These are phyloP conservation scores for Aspergillus sojae DNA, from an alignment of 2,329 filamentous ascomycete genomes.

Conservation along the genomic window DNA sequence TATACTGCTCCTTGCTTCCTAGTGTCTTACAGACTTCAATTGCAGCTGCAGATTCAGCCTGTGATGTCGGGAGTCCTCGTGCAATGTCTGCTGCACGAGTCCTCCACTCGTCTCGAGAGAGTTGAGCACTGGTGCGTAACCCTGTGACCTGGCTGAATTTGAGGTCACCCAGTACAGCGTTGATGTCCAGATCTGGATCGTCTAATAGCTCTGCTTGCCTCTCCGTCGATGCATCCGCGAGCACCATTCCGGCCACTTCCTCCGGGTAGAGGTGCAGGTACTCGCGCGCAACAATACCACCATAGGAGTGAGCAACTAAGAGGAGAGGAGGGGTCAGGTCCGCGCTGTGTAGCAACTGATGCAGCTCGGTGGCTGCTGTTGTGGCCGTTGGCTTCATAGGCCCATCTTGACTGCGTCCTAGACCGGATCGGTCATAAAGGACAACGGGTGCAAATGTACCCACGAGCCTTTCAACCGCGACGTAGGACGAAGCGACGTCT, in stretches of 20 bases:
- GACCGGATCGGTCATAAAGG: constrained; percentile 43
- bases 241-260: constrained; percentile 40
- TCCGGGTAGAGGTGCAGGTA: constrained; percentile 36
- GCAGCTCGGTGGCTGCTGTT: constrained; percentile 35
- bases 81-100: constrained; percentile 33
- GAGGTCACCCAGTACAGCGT: constrained; percentile 33
- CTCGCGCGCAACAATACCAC: constrained; percentile 43
- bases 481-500: constrained; percentile 38
- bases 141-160: constrained; percentile 37
- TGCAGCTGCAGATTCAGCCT: constrained; percentile 26
- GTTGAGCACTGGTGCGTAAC: constrained; percentile 28
- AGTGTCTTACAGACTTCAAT: constrained; percentile 31
- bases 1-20: constrained; percentile 34
- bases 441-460: constrained; percentile 31
- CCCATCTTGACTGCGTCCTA: constrained; percentile 37
- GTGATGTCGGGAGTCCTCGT: constrained; percentile 22
- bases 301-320: constrained; percentile 45
- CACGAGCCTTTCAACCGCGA: constrained; percentile 35
- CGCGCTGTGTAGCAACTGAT: constrained; percentile 27
- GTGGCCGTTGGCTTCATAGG: constrained; percentile 24
- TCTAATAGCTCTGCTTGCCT: constrained; percentile 33
- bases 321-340: constrained; percentile 32
- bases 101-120: constrained; percentile 40
- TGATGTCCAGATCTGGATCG: constrained; percentile 34
- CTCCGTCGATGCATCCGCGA: constrained; percentile 41